Conservation (phyloP, 2,329 filamentous ascomycete species). For the Cytospora piceicola region DNA sequence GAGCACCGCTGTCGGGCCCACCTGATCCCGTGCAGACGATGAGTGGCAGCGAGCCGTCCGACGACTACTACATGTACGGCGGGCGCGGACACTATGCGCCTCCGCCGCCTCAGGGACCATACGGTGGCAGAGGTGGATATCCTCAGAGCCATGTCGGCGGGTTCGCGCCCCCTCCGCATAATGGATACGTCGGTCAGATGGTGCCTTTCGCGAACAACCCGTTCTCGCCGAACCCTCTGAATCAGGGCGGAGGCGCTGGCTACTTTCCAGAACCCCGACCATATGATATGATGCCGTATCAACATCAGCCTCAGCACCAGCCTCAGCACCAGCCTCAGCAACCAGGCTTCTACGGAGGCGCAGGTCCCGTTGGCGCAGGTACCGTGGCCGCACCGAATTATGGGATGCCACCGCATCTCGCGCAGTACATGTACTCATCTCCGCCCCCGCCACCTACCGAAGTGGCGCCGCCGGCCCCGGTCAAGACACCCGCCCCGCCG, state of each 20-base stretch:
- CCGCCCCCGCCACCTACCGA: slow-evolving; percentile 50
- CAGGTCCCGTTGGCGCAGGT: slow-evolving; percentile 34
- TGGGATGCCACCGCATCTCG: slow-evolving; percentile 41
- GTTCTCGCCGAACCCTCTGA: slow-evolving; percentile 46
- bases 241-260: slow-evolving; percentile 42
- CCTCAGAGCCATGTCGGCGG: slow-evolving; percentile 53
- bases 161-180: slow-evolving; percentile 44
- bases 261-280: slow-evolving; percentile 49
- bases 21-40: slow-evolving; percentile 39
- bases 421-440: slow-evolving; percentile 45
- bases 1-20: slow-evolving; percentile 46
- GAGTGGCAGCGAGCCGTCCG: slow-evolving; percentile 64
- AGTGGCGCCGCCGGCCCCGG: slow-evolving; percentile 41
- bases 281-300: slow-evolving; percentile 58
- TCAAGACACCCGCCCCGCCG: slow-evolving; percentile 46
- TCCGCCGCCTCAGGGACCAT: slow-evolving; percentile 38
- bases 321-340: slow-evolving; percentile 52
- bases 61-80: slow-evolving; percentile 56
- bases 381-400: slow-evolving; percentile 33
- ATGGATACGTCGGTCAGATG: slow-evolving; percentile 46
- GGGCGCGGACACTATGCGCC: slow-evolving; percentile 41
- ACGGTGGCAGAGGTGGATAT: slow-evolving; percentile 43
- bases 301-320: slow-evolving; percentile 51
- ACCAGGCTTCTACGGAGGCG: slow-evolving; percentile 40
- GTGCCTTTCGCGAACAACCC: slow-evolving; percentile 53